These are phyloP conservation scores for Fraxinus baroniana DNA, from an alignment of 305 asterid genomes.

Conservation along the genomic window DNA sequence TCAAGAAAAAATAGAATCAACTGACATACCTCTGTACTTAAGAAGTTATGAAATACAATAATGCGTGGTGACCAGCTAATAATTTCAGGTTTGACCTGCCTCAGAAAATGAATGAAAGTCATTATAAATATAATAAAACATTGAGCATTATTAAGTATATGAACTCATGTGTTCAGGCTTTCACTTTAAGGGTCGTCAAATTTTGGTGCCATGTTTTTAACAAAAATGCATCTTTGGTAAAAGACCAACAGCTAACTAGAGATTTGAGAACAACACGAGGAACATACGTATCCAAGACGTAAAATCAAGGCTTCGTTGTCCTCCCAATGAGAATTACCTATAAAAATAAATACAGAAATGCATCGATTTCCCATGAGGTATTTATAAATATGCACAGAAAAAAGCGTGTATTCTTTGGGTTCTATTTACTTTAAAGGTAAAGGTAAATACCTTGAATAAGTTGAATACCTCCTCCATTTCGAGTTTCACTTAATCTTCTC, in stretches of 20 bases:
- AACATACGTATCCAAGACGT: constrained; percentile 80
- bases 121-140: background rate
- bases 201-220: background rate
- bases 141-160: constrained; percentile 8
- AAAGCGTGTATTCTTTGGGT: background rate
- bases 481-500: constrained; percentile 32
- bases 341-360: constrained; percentile 17
- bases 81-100: constrained; percentile 82
- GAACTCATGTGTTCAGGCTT: background rate
- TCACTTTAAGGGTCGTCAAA: background rate
- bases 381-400: background rate
- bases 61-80: constrained; percentile 79
- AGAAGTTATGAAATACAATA: constrained; percentile 62
- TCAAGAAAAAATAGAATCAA: background rate
- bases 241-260: constrained; percentile 18
- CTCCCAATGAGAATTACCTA: constrained; percentile 62
- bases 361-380: background rate
- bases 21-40: constrained; percentile 68
- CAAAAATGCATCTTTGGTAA: background rate
- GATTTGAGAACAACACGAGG: constrained; percentile 17
- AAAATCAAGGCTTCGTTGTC: constrained; percentile 65
- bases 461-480: constrained; percentile 27
- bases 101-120: constrained; percentile 12
- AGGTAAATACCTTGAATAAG: constrained; percentile 13
- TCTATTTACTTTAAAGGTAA: background rate